Percentiles rank a stretch among this genome's conserved stretches.
Evolutionary conservation across 2,329 filamentous ascomycete genomes (phyloP).

Genomic region (Blastomyces gilchristii): DNA sequence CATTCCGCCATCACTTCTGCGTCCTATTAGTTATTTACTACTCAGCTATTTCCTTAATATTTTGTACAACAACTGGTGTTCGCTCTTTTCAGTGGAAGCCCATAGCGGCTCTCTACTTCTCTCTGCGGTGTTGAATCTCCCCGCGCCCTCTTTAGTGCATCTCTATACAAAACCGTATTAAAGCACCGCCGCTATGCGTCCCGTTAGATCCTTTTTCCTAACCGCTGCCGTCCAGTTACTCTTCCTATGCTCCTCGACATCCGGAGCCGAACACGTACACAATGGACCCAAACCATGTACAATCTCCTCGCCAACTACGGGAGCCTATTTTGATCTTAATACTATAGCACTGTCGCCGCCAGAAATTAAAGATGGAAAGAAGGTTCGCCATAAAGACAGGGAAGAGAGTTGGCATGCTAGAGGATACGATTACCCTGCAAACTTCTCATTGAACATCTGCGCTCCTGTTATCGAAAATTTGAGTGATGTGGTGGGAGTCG

Average conservation of each 20-base stretch:
- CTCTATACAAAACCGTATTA: too few species aligned
- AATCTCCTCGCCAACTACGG: conserved; percentile 50
- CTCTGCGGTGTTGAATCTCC: neutral
- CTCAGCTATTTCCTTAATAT: neutral
- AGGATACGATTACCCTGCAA: conserved; percentile 41
- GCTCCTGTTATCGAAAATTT: conserved; percentile 40
- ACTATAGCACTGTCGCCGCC: conserved; percentile 45
- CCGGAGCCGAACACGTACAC: conserved; percentile 32
- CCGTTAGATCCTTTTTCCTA: conserved; percentile 20
- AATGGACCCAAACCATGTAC: conserved; percentile 46
- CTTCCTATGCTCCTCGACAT: conserved; percentile 24
- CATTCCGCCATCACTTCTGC: neutral
- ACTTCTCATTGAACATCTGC: conserved; percentile 44
- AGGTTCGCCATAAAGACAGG: conserved; percentile 28
- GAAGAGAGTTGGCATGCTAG: conserved; percentile 40
- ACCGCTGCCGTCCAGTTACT: conserved; percentile 24
- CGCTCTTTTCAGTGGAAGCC: neutral
- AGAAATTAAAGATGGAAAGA: conserved; percentile 31
- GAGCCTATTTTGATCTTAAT: conserved; percentile 54
- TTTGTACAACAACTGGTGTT: neutral
- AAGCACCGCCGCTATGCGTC: conserved; percentile 27
- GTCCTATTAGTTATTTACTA: neutral
- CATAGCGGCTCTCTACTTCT: neutral
- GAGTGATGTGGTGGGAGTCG: conserved; percentile 38
- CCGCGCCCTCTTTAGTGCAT: neutral